A percentile compares a stretch with the other conserved stretches of the same genome.
These are phyloP conservation scores for Polygonum aviculare DNA, from an alignment of 148 eudicot genomes.

Conservation along the genomic window DNA sequence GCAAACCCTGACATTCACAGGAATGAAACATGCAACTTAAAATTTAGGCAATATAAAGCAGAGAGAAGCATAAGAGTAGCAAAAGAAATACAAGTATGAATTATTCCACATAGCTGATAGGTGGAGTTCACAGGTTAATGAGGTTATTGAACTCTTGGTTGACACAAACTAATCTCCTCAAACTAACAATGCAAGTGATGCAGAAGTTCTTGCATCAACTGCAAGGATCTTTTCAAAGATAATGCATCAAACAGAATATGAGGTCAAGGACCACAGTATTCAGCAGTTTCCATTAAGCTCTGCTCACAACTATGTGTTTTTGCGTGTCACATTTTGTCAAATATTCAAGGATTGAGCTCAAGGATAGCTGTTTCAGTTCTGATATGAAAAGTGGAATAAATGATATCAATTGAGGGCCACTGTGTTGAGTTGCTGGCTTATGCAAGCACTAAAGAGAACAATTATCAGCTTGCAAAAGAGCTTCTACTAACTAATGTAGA, in stretches of 20 bases:
- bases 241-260: not conserved
- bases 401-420: not conserved
- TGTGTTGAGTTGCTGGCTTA: not conserved
- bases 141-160: not conserved
- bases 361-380: not conserved
- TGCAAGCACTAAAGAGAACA: not conserved
- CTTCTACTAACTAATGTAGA: not conserved
- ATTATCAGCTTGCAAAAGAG: not conserved
- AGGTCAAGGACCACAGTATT: not conserved
- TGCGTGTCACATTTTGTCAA: not conserved
- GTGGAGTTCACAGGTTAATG: not conserved
- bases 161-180: not conserved
- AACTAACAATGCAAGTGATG: not conserved
- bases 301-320: not conserved
- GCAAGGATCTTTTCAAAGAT: not conserved
- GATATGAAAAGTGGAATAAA: not conserved
- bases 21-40: not conserved
- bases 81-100: not conserved
- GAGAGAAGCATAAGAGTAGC: not conserved
- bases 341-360: not conserved
- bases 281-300: not conserved
- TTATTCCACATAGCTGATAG: not conserved
- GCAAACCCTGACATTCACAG: slow-evolving; percentile 55
- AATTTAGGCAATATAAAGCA: not conserved
- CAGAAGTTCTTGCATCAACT: not conserved